A percentile compares a stretch with the other conserved stretches of the same genome.
phyloP scores from a whole-genome alignment of 2,329 filamentous ascomycete genomes.

The Ophiostoma ulmi region DNA sequence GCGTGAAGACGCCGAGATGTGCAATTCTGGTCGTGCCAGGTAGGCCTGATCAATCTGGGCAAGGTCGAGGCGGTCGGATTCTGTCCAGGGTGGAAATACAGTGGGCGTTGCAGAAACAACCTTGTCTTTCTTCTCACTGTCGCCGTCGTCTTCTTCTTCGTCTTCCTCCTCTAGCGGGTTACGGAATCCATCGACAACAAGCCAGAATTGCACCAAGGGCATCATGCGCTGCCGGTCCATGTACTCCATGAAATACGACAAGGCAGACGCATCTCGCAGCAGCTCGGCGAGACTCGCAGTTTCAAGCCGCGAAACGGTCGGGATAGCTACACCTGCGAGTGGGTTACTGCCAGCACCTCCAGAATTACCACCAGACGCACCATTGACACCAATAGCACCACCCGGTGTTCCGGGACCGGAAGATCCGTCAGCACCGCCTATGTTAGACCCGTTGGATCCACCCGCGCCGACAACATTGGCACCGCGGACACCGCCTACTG shows the following conservation, averaged over 20 bases:
- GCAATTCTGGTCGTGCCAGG: constrained; percentile 73
- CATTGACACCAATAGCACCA: background rate
- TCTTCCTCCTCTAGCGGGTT: constrained; percentile 87
- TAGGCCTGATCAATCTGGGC: constrained; percentile 90
- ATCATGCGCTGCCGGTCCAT: constrained; percentile 91
- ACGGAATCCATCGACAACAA: constrained; percentile 93
- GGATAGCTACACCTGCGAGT: constrained; percentile 22
- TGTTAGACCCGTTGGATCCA: background rate
- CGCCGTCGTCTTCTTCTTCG: constrained; percentile 62
- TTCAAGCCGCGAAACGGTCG: constrained; percentile 58
- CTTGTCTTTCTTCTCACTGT: constrained; percentile 54
- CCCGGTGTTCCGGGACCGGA: constrained; percentile 7
- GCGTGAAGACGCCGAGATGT: constrained; percentile 65
- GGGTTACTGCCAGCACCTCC: constrained; percentile 27
- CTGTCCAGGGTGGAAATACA: constrained; percentile 57
- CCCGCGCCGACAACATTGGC: background rate
- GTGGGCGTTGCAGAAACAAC: constrained; percentile 49
- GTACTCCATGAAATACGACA: constrained; percentile 99
- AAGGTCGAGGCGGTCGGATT: constrained; percentile 80
- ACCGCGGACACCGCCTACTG: constrained; percentile 30
- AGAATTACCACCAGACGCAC: constrained; percentile 15
- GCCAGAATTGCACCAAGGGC: constrained; percentile 93
- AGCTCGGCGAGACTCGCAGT: constrained; percentile 76
- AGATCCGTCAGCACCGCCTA: constrained; percentile 4
- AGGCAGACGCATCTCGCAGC: constrained; percentile 79